Conservation (phyloP, 2,329 filamentous ascomycete genomes). For the Dothidotthia symphoricarpi region DNA sequence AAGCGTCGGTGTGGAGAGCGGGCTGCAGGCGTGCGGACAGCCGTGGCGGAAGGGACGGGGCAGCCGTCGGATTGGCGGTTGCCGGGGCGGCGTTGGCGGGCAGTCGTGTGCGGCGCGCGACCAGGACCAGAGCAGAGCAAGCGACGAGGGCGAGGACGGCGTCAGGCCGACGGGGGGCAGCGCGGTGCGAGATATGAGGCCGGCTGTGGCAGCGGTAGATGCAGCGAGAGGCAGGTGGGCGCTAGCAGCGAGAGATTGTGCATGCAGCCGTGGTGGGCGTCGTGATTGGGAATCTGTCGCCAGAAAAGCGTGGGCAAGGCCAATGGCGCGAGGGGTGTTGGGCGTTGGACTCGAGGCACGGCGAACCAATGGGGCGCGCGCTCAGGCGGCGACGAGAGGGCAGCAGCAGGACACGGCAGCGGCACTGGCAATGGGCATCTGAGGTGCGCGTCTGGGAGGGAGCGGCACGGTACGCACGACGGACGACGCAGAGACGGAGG, state of each 20-base stretch:
- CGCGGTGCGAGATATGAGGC: conserved; percentile 23
- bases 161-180: conserved; percentile 7
- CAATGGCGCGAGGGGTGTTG: conserved; percentile 32
- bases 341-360: conserved; percentile 21
- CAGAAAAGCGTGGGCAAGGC: conserved; percentile 24
- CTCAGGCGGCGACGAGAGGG: background rate
- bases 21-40: conserved; percentile 11
- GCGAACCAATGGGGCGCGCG: conserved; percentile 11
- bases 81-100: conserved; percentile 10
- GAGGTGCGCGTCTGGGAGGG: conserved; percentile 5
- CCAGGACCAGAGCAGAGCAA: too few relatives aligned
- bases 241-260: conserved; percentile 29
- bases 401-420: conserved; percentile 1
- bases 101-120: too few relatives aligned
- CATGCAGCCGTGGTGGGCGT: conserved; percentile 24
- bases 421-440: conserved; percentile 9
- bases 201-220: conserved; percentile 11
- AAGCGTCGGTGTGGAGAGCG: conserved; percentile 8
- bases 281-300: conserved; percentile 12
- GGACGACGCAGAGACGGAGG: conserved; percentile 1
- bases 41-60: conserved; percentile 13
- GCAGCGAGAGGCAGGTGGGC: conserved; percentile 18
- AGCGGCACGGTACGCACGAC: conserved; percentile 12
- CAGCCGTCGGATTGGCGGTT: conserved; percentile 11
- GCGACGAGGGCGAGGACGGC: conserved; percentile 4